These are phyloP conservation scores for Populus simonii DNA, from an alignment of 345 rosid genomes.

Conservation along the genomic window DNA sequence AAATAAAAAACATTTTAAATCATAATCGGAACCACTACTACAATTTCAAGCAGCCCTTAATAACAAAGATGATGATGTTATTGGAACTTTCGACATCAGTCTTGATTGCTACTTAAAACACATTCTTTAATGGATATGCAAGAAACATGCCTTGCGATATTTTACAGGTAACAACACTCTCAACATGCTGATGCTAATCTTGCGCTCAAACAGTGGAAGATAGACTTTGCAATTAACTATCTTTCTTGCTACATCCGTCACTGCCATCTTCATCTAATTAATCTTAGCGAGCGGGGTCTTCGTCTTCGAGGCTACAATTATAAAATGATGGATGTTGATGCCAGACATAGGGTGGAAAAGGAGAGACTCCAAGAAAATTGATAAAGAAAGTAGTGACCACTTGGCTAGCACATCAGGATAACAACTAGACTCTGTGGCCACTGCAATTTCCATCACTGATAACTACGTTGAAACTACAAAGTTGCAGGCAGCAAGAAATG, in stretches of 20 bases:
- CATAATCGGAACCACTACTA: rapidly evolving
- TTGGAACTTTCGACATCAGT: neutral
- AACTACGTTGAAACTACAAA: neutral
- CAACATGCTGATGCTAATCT: neutral
- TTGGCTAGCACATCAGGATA: too few species aligned
- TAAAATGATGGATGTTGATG: neutral
- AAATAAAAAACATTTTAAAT: too few species aligned
- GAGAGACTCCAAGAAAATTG: neutral
- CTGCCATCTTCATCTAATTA: neutral
- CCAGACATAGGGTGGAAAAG: neutral
- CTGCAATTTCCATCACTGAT: slow-evolving; percentile 14
- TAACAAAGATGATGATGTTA: too few species aligned
- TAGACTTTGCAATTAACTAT: neutral
- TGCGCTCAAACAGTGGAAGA: neutral
- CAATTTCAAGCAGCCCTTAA: rapidly evolving
- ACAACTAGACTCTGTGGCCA: too few species aligned
- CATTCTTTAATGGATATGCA: slow-evolving; percentile 1
- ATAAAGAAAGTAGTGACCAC: neutral
- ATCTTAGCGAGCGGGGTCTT: neutral
- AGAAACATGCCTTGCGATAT: neutral
- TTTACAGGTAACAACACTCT: neutral
- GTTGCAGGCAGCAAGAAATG: slow-evolving; percentile 10
- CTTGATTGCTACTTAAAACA: neutral
- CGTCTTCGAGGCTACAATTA: neutral
- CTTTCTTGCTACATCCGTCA: neutral